These are phyloP conservation scores for Rhododendron williamsianum DNA, from an alignment of 148 eudicot genomes.

Conservation along the genomic window DNA sequence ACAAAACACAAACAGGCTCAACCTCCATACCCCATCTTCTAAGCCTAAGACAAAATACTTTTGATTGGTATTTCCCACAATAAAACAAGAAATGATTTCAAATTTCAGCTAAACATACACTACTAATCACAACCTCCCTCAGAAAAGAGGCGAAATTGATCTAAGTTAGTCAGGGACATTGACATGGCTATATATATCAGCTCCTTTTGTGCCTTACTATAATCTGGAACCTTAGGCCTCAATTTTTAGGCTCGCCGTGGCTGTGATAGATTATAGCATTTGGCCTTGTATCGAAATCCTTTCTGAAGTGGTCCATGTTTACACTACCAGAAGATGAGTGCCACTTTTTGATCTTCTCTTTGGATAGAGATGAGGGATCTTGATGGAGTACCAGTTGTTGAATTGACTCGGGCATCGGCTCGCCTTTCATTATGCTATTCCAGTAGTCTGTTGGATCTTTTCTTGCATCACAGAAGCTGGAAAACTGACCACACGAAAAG, in stretches of 20 bases:
- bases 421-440: constrained; percentile 41
- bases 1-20: no score
- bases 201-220: not conserved
- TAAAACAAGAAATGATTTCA: not conserved
- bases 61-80: not conserved
- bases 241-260: constrained; percentile 7
- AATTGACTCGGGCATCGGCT: constrained; percentile 44
- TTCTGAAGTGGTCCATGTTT: constrained; percentile 19
- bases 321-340: not conserved
- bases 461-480: constrained; percentile 25
- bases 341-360: not conserved
- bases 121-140: not conserved
- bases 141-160: not conserved
- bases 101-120: not conserved
- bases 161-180: not conserved
- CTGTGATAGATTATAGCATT: constrained; percentile 34
- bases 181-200: not conserved
- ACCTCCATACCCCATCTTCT: no score
- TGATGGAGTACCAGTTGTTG: constrained; percentile 16
- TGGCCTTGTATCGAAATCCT: constrained; percentile 26
- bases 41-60: not conserved
- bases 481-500: constrained; percentile 20
- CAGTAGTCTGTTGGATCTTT: constrained; percentile 43
- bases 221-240: not conserved
- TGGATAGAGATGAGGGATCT: not conserved